Base-by-base conservation (phyloP, 495 filamentous ascomycete species). In the Hyaloscypha bicolor region DNA sequence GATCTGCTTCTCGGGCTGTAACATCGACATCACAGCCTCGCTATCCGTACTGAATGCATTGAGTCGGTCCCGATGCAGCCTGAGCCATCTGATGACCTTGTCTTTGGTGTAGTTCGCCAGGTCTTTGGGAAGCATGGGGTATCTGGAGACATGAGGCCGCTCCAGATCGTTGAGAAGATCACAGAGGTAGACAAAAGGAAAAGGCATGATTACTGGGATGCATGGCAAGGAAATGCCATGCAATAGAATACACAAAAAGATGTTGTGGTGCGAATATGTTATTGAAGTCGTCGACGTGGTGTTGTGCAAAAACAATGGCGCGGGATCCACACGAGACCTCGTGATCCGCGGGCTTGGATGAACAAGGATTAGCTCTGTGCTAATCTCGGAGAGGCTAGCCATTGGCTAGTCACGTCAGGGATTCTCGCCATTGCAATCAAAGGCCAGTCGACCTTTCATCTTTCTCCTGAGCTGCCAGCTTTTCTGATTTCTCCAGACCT, bases 1-100 rank as follows among this genome's bases (percentile, higher is more conserved):
- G 0, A 83, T 83, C 63, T 92, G 81, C 71, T 85, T 88, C 66
- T 91, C 87, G 0, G 93, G 93, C 21, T 93, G 83, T 16, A 96
- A 79, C 32, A 87, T 86, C 4, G 90, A 92, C 0, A 95, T 81
- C 25, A 95, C 77, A 0, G 89, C 87, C 2, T 84, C 76, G 39
- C 75, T 77, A 68, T 88, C 80, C 3, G 85, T 84, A 55, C 80
- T 77, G 4, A 80, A 74, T 3, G 79, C 79, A 73, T 85, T 66
- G 8, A 93, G 79, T 6, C 73, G 74, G 14, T 76, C 75, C 1
- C 77, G 83, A 74, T 93, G 83, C 6, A 73, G 75, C 4, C 70
- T 66, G 73, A 92, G 90, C 92, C 92, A 95, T 4, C 14, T 12
- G 6, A 64, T 59, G 8, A 88, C 76, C 35, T 78, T 78, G 8